Evolutionary conservation across 2,329 filamentous ascomycete species (phyloP), one percentile per base, ranked within the genome.

Genomic region (Penicillium sp.): DNA sequence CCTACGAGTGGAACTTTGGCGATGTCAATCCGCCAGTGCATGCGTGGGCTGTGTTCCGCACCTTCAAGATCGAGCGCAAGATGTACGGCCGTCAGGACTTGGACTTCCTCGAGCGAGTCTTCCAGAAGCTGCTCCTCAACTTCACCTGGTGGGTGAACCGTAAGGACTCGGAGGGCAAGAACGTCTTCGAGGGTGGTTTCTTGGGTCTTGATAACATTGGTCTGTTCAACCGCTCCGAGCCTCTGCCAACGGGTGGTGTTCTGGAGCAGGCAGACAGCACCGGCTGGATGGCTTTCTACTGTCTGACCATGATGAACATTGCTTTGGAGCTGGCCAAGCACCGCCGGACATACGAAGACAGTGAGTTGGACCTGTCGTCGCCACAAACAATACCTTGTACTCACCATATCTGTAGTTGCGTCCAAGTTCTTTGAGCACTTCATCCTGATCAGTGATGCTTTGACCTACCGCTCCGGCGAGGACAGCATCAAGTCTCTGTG

Each of bases 71-170:
- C 55, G 91, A 97, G 75, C 85, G 93, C 58, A 97, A 97, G 74
- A 82, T 97, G 76, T 97, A 96, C 61, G 93, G 91, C 36, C 83
- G 88, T 32, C 89, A 96, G 64, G 91, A 97, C 66, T 76, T 96
- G 29, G 93, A 97, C 69, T 97, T 96, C 71, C 78, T 97, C 8
- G 91, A 97, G 74, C 82, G 91, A 18, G 90, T 96, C 4, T 97
- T 97, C 75, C 93, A 97, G 65, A 97, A 97, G 69, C 72, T 97
- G 51, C 76, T 97, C 25, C 77, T 97, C 54, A 97, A 97, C 73
- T 97, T 97, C 68, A 97, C 93, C 4, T 97, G 93, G 93, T 97
- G 91, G 91, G 91, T 96, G 18, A 97, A 97, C 67, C 86, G 91
- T 49, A 97, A 97, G 71, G 91, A 97, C 61, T 79, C 80, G 9